phyloP scores from a whole-genome alignment of 2,329 filamentous ascomycete species.

The Pyrenochaeta sp. region DNA sequence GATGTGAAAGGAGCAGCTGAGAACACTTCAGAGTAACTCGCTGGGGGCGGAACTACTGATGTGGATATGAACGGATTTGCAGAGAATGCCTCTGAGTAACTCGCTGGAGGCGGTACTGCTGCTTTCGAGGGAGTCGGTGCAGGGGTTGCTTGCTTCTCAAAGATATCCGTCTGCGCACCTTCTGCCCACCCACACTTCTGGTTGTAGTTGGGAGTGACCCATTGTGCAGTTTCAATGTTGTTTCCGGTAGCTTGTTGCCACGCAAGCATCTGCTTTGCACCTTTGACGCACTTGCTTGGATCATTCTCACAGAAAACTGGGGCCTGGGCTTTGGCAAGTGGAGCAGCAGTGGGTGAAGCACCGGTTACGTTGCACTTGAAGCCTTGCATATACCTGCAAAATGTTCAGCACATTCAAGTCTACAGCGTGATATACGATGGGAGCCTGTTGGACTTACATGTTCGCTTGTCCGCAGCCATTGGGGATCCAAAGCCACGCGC shows the following conservation, averaged over 20 bases:
- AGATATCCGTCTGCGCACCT: slow-evolving; percentile 37
- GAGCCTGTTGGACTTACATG: slow-evolving; percentile 30
- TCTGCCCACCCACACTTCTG: slow-evolving; percentile 32
- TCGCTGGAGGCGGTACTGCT: not conserved
- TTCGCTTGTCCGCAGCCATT: slow-evolving; percentile 49
- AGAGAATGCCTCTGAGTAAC: not conserved
- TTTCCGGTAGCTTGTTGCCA: slow-evolving; percentile 50
- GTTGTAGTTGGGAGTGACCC: slow-evolving; percentile 30
- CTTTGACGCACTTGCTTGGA: slow-evolving; percentile 52
- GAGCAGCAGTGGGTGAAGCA: slow-evolving; percentile 49
- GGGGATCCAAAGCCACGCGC: slow-evolving; percentile 54
- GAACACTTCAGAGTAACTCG: not conserved
- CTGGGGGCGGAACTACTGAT: not conserved
- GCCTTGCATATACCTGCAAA: slow-evolving; percentile 56
- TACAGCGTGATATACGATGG: not conserved
- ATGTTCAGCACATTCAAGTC: not conserved
- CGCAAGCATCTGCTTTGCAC: slow-evolving; percentile 61
- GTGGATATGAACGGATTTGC: not conserved
- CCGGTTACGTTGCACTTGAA: slow-evolving; percentile 59
- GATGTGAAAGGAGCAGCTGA: no score
- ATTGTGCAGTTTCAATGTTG: slow-evolving; percentile 27
- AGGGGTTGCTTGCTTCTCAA: slow-evolving; percentile 7
- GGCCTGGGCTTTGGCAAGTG: slow-evolving; percentile 51
- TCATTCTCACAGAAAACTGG: slow-evolving; percentile 55
- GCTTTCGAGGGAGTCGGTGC: not conserved